Evolutionary conservation across 768 basidiomycete species (phyloP), one percentile per base, ranked within the genome.

Genomic region (Calvatia gigantea): DNA sequence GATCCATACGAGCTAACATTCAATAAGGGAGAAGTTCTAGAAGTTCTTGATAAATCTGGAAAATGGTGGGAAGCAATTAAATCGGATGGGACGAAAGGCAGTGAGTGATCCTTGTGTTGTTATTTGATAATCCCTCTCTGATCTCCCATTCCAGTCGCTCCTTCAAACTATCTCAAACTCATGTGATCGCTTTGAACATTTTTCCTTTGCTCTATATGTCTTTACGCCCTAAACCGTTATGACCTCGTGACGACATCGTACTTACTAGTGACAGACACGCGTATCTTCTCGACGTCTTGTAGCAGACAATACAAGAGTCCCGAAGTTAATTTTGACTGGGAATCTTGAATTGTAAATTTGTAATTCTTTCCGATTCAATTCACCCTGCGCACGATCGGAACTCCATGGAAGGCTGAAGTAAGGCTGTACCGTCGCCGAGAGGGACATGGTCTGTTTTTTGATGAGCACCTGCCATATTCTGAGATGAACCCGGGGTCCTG

Each of bases 1-100:
- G 95, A 97, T 65, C 86, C 91, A 1, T 89, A 86, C 64, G 95
- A 98, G 67, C 80, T 97, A 6, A 82, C 85, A 19, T 95, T 98
- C 69, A 66, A 73, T 43, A 93, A 94, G 70, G 91, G 91, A 23
- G 95, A 97, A 62, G 74, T 87, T 3, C 74, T 98, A 54, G 85
- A 91, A 50, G 84, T 98, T 42, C 65, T 88, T 41, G 92, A 96
- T 66, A 84, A 85, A 52, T 59, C 65, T 5, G 88, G 87, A n/a
- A 89, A 91, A 65, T 92, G 91, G 91, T 94, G 91, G 90, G 86
- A 87, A 63, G 88, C 84, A 15, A 81, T 75, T 62, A 89, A 81
- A 65, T 35, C 68, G 2, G 85, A 91, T 64, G 90, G 88, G 50
- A 65, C 66, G 4, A 62, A 75, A 55, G 87, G 87, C 61, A 87